phyloP scores from a whole-genome alignment of 2,329 filamentous ascomycete genomes.

The Alternaria alternata region DNA sequence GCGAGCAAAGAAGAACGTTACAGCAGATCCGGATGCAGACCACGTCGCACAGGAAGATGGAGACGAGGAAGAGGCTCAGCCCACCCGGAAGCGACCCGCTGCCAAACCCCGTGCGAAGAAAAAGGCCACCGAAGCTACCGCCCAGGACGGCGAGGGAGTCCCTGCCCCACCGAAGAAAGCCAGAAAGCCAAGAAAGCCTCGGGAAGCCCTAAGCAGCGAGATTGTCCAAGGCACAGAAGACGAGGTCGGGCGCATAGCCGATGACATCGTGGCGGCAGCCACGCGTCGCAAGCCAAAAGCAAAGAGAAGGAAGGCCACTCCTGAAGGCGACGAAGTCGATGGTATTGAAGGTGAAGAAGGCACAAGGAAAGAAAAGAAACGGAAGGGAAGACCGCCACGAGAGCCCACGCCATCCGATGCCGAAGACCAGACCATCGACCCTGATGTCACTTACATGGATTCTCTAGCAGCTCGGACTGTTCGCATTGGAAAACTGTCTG shows the following conservation, averaged over 20 bases:
- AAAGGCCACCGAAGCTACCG: constrained; percentile 16
- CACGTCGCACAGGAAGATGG: constrained; percentile 20
- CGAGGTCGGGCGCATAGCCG: constrained; percentile 18
- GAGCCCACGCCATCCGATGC: constrained; percentile 48
- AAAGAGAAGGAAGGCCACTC: constrained; percentile 23
- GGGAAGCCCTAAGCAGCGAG: constrained; percentile 19
- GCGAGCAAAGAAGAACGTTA: constrained; percentile 17
- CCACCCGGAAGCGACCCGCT: constrained; percentile 17
- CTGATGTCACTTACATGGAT: constrained; percentile 72
- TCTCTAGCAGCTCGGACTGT: constrained; percentile 71
- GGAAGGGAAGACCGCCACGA: constrained; percentile 38
- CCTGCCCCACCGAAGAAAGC: constrained; percentile 34
- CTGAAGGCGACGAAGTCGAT: constrained; percentile 18
- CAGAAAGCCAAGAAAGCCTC: constrained; percentile 41
- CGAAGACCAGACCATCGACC: constrained; percentile 64
- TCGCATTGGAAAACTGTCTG: constrained; percentile 77
- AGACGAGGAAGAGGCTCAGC: constrained; percentile 21
- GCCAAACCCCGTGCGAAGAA: constrained; percentile 32
- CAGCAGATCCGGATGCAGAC: constrained; percentile 8
- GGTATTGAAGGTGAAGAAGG: constrained; percentile 19
- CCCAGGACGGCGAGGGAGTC: constrained; percentile 21
- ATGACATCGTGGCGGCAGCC: constrained; percentile 17
- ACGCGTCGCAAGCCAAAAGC: constrained; percentile 28
- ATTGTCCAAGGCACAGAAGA: constrained; percentile 17
- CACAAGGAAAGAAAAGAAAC: constrained; percentile 24